These are phyloP conservation scores for Xerocomus spinulosus DNA, from an alignment of 768 basidiomycete genomes.

Conservation along the genomic window DNA sequence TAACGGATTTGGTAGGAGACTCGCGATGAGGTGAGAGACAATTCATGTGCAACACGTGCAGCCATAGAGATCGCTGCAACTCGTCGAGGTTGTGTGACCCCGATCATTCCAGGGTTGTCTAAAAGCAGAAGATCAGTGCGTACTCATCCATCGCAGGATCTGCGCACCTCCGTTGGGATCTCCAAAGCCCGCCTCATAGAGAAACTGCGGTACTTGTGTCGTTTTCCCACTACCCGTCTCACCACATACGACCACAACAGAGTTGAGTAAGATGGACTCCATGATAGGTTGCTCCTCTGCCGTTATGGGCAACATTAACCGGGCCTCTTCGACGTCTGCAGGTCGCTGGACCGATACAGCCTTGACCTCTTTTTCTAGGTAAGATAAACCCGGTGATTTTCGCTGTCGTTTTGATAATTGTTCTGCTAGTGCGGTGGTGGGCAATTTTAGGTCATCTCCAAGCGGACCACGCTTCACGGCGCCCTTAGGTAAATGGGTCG, in stretches of 20 bases:
- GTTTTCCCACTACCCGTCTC: constrained; percentile 99
- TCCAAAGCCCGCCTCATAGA: constrained; percentile 97
- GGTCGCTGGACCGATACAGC: constrained; percentile 57
- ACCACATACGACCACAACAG: constrained; percentile 69
- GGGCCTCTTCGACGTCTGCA: constrained; percentile 65
- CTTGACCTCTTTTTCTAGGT: constrained; percentile 33
- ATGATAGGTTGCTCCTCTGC: constrained; percentile 93
- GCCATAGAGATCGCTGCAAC: constrained; percentile 98
- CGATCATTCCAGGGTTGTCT: constrained; percentile 99
- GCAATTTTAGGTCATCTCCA: constrained; percentile 66
- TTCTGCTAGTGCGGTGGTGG: constrained; percentile 60
- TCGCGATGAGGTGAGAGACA: constrained; percentile 73
- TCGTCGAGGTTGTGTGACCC: constrained; percentile 93
- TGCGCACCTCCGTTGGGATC: constrained; percentile 68
- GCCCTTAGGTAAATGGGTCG: constrained; percentile 27
- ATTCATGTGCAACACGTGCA: constrained; percentile 84
- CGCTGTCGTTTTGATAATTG: constrained; percentile 23
- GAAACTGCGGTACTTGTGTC: constrained; percentile 95
- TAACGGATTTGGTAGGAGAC: constrained; percentile 98
- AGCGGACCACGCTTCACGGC: constrained; percentile 70
- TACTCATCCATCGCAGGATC: background rate
- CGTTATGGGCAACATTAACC: constrained; percentile 81
- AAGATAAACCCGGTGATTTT: constrained; percentile 3
- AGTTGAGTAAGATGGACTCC: constrained; percentile 83
- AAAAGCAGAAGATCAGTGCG: constrained; percentile 4